A percentile compares a stretch with the other conserved stretches of the same genome.
phyloP scores from a whole-genome alignment of 2,329 filamentous ascomycete species.

The Sphaerostilbella broomeana region DNA sequence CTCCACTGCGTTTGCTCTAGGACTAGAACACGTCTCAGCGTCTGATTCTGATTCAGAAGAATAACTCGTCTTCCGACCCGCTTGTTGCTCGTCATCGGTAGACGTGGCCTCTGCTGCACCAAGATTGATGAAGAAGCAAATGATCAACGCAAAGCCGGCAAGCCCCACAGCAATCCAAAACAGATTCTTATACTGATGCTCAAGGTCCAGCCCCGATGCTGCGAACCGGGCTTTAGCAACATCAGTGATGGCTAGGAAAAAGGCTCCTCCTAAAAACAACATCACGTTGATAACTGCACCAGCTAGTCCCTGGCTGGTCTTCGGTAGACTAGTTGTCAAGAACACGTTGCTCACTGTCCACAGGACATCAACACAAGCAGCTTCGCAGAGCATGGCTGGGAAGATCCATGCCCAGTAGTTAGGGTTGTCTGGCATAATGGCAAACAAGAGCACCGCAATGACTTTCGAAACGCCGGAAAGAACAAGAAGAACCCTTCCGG shows the following conservation, averaged over 20 bases:
- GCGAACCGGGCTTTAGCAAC: constrained; percentile 39
- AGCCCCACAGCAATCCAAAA: constrained; percentile 55
- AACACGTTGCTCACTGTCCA: constrained; percentile 63
- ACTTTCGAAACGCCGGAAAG: constrained; percentile 47
- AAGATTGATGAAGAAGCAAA: constrained; percentile 27
- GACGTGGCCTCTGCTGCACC: constrained; percentile 19
- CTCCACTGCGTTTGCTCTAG: constrained; percentile 1
- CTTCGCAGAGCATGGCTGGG: constrained; percentile 52
- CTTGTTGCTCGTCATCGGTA: constrained; percentile 16
- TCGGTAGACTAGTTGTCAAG: constrained; percentile 56
- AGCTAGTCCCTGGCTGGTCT: constrained; percentile 54
- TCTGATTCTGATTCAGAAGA: constrained; percentile 8
- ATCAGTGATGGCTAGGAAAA: constrained; percentile 58
- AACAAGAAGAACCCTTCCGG: constrained; percentile 46
- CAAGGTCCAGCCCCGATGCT: constrained; percentile 34
- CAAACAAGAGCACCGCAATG: constrained; percentile 47
- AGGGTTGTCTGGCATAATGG: constrained; percentile 44
- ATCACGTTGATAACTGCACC: constrained; percentile 58
- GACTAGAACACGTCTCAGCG: background rate
- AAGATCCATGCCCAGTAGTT: constrained; percentile 61
- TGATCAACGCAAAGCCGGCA: constrained; percentile 39
- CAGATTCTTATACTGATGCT: constrained; percentile 50
- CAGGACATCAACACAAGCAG: constrained; percentile 58
- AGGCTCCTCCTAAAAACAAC: constrained; percentile 55
- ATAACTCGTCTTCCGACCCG: constrained; percentile 9